These are phyloP conservation scores for Lactifluus subvellereus DNA, from an alignment of 768 basidiomycete species.

Conservation along the genomic window DNA sequence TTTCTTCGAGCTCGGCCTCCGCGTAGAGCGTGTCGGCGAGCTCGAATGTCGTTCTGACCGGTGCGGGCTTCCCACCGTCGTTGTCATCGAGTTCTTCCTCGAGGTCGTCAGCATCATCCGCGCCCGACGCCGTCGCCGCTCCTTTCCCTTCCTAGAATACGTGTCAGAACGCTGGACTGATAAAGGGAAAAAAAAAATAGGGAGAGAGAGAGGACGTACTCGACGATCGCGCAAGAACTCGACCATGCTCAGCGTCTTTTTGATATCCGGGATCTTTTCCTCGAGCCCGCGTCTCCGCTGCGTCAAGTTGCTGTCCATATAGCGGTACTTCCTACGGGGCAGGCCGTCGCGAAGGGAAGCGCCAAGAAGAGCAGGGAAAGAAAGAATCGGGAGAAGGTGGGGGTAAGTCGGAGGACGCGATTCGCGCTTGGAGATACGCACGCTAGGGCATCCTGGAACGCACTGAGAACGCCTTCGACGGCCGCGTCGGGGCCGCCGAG, in stretches of 20 bases:
- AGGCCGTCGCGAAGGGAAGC: constrained; percentile 4
- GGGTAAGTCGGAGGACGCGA: neutral
- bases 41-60: constrained; percentile 84
- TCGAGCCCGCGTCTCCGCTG: constrained; percentile 75
- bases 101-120: constrained; percentile 27
- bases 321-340: constrained; percentile 82
- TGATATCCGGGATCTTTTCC: constrained; percentile 95
- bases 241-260: constrained; percentile 87
- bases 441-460: constrained; percentile 92
- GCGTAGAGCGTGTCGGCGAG: constrained; percentile 94
- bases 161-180: neutral
- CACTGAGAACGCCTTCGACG: constrained; percentile 69
- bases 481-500: constrained; percentile 73
- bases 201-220: constrained; percentile 38
- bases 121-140: constrained; percentile 33
- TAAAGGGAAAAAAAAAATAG: neutral
- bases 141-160: constrained; percentile 53
- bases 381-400: neutral
- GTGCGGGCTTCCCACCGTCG: constrained; percentile 39
- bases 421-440: constrained; percentile 39
- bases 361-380: neutral
- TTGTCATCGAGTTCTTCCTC: constrained; percentile 50
- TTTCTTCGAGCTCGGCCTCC: constrained; percentile 81
- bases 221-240: constrained; percentile 68
- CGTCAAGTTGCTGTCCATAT: constrained; percentile 87